These are phyloP conservation scores for Suhomyces xylopsoci DNA, from an alignment of 805 yeast species.

Conservation along the genomic window DNA sequence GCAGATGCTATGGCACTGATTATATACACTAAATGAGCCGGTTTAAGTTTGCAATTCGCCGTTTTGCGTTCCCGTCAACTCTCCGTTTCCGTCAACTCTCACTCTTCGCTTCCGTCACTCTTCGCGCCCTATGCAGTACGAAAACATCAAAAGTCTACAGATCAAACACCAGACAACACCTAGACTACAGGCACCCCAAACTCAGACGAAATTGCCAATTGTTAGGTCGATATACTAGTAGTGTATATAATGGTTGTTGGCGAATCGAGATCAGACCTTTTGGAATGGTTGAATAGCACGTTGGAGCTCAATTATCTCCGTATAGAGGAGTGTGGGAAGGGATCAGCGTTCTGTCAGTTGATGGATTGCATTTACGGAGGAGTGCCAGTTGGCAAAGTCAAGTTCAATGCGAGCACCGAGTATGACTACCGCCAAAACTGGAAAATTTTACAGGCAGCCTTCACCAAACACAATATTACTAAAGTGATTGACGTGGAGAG, in stretches of 20 bases:
- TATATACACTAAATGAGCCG: no score
- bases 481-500: slow-evolving; percentile 77
- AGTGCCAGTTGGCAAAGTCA: slow-evolving; percentile 76
- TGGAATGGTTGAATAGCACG: slow-evolving; percentile 80
- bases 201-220: background rate
- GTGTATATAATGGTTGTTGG: slow-evolving; percentile 32
- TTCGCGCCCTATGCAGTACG: background rate
- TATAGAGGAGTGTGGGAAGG: slow-evolving; percentile 92
- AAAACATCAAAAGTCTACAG: background rate
- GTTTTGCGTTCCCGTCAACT: background rate
- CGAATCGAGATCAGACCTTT: slow-evolving; percentile 79
- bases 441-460: slow-evolving; percentile 82
- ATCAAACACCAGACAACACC: background rate
- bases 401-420: slow-evolving; percentile 65
- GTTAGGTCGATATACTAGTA: background rate
- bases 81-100: background rate
- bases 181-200: background rate
- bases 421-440: slow-evolving; percentile 77
- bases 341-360: slow-evolving; percentile 92
- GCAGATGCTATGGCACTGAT: no score
- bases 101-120: background rate
- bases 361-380: slow-evolving; percentile 83
- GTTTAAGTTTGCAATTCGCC: no score
- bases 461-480: slow-evolving; percentile 65
- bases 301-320: slow-evolving; percentile 64